A percentile compares a stretch with the other conserved stretches of the same genome.
Evolutionary conservation across 1,139 yeast species (phyloP).

Genomic region (Kurtzmaniella quercitrusa): DNA sequence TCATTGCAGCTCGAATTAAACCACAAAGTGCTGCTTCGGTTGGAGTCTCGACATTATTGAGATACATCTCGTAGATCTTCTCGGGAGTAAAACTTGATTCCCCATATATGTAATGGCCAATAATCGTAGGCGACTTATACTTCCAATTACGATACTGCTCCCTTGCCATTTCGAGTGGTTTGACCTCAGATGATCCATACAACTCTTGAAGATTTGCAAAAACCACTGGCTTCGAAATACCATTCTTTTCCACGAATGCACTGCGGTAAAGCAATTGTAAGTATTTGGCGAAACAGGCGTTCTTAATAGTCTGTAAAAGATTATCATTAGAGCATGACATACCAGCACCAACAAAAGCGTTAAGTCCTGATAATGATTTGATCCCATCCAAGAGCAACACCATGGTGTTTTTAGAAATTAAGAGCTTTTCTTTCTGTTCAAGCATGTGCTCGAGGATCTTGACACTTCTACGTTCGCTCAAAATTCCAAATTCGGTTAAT

Average conservation of each 20-base stretch:
- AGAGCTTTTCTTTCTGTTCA: slow-evolving; percentile 16
- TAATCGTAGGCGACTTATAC: slow-evolving; percentile 19
- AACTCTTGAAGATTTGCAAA: not conserved
- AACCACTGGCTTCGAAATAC: not conserved
- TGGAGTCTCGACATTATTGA: slow-evolving; percentile 21
- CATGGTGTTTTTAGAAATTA: slow-evolving; percentile 30
- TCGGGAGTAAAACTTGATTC: slow-evolving; percentile 40
- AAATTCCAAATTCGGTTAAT: slow-evolving; percentile 29
- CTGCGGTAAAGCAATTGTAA: slow-evolving; percentile 21
- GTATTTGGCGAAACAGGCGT: slow-evolving; percentile 25
- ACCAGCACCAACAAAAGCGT: slow-evolving; percentile 13
- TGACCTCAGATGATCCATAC: not conserved
- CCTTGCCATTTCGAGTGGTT: not conserved
- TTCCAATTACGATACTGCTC: not conserved
- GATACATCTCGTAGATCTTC: slow-evolving; percentile 32
- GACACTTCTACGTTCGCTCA: slow-evolving; percentile 27
- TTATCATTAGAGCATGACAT: not conserved
- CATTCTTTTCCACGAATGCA: not conserved
- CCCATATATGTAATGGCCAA: slow-evolving; percentile 42
- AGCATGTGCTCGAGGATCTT: slow-evolving; percentile 25
- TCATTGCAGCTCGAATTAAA: slow-evolving; percentile 36
- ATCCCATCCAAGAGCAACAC: slow-evolving; percentile 26
- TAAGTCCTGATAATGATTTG: slow-evolving; percentile 17
- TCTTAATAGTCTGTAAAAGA: slow-evolving; percentile 2
- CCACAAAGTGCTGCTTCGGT: slow-evolving; percentile 40